A percentile compares a stretch with the other conserved stretches of the same genome.
Conservation (phyloP, 352 stramenopile species). For the Phytopythium litorale region DNA sequence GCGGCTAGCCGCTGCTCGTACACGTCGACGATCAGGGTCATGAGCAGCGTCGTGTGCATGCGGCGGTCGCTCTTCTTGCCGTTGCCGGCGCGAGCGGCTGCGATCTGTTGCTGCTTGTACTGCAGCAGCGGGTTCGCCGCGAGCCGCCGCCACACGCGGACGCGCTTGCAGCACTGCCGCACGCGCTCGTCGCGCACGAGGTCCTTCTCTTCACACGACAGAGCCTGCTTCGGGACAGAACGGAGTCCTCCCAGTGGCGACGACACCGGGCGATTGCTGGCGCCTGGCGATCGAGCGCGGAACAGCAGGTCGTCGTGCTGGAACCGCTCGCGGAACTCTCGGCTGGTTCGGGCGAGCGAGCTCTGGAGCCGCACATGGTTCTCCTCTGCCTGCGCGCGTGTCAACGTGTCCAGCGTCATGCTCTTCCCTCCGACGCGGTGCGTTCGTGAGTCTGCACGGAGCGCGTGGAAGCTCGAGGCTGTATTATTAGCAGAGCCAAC, state of each 20-base stretch:
- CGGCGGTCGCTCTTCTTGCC: constrained; percentile 58
- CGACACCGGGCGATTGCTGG: background rate
- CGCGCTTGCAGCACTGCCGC: constrained; percentile 71
- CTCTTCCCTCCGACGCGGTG: background rate
- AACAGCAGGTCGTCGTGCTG: constrained; percentile 46
- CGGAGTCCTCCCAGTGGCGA: background rate
- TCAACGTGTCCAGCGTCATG: constrained; percentile 72
- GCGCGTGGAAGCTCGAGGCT: background rate
- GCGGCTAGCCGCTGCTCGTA: constrained; percentile 57
- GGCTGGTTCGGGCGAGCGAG: constrained; percentile 39
- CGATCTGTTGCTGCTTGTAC: constrained; percentile 49
- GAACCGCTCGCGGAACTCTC: constrained; percentile 51
- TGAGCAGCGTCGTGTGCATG: constrained; percentile 65
- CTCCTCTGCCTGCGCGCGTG: constrained; percentile 45
- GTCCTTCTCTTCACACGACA: constrained; percentile 22
- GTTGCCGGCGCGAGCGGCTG: constrained; percentile 10
- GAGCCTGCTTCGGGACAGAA: background rate
- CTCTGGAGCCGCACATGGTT: constrained; percentile 53
- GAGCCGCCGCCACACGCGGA: constrained; percentile 60
- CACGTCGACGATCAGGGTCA: constrained; percentile 69
- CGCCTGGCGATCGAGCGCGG: constrained; percentile 8
- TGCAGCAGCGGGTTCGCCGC: constrained; percentile 61
- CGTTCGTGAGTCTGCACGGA: background rate
- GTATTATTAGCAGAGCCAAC: background rate
- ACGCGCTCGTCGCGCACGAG: constrained; percentile 53